Conservation (phyloP, 2,329 filamentous ascomycete genomes). For the Aureobasidium sp. region DNA sequence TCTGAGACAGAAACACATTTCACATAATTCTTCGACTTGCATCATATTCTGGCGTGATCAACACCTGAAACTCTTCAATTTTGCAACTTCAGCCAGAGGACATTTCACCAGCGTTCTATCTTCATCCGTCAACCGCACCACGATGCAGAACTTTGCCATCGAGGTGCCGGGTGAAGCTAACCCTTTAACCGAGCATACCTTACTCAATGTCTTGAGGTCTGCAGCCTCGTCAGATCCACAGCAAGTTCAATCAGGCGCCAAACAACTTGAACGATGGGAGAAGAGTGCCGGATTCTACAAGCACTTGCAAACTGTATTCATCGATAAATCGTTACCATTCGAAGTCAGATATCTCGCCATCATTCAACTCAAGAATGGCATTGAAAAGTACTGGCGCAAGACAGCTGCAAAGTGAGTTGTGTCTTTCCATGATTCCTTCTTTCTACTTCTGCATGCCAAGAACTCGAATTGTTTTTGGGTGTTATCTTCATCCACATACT, state of each 20-base stretch:
- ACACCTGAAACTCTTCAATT: background rate
- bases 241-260: slow-evolving; percentile 46
- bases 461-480: background rate
- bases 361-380: slow-evolving; percentile 93
- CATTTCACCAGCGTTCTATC: background rate
- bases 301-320: slow-evolving; percentile 58
- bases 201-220: slow-evolving; percentile 43
- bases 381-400: slow-evolving; percentile 89
- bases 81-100: no score
- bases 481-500: background rate
- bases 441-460: background rate
- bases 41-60: background rate
- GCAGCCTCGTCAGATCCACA: slow-evolving; percentile 41
- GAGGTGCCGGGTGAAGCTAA: slow-evolving; percentile 77
- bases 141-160: slow-evolving; percentile 35
- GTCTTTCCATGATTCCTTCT: background rate
- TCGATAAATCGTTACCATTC: slow-evolving; percentile 67
- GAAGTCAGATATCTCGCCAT: slow-evolving; percentile 83
- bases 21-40: background rate
- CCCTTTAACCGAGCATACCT: slow-evolving; percentile 41
- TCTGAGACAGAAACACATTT: background rate
- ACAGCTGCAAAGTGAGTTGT: slow-evolving; percentile 57
- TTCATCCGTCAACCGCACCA: slow-evolving; percentile 7
- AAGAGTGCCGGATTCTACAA: slow-evolving; percentile 41
- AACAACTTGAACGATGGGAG: slow-evolving; percentile 48